Evolutionary conservation across 140 eudicot species (phyloP).

Genomic region (Flaveria floridana): DNA sequence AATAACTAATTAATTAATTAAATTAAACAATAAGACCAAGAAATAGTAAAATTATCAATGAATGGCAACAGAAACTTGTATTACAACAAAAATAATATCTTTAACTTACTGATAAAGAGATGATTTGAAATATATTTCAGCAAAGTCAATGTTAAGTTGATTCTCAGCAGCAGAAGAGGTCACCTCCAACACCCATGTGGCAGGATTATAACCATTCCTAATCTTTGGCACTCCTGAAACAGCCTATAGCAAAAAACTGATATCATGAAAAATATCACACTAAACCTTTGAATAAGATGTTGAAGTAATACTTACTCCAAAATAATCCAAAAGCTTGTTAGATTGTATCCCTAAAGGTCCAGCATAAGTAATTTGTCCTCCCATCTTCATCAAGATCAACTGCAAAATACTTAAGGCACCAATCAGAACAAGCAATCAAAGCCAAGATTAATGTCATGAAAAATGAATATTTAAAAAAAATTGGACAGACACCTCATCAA

Average conservation of each 20-base stretch:
- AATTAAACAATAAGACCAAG: neutral
- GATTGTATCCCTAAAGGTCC: conserved; percentile 57
- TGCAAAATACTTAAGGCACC: conserved; percentile 16
- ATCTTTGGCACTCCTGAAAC: conserved; percentile 65
- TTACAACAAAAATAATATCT: neutral
- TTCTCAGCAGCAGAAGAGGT: conserved; percentile 39
- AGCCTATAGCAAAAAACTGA: conserved; percentile 30
- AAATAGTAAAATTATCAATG: neutral
- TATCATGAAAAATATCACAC: neutral
- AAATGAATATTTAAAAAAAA: too few relatives aligned
- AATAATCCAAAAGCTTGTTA: conserved; percentile 43
- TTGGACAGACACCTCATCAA: conserved; percentile 47
- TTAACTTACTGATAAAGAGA: conserved; percentile 36
- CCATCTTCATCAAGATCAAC: conserved; percentile 52
- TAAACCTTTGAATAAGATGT: conserved; percentile 5
- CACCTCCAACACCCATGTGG: conserved; percentile 62
- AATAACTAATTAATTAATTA: neutral
- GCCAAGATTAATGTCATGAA: neutral
- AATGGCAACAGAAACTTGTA: neutral
- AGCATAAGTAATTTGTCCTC: conserved; percentile 52
- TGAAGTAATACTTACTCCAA: conserved; percentile 40
- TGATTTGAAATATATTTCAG: conserved; percentile 35
- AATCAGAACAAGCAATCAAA: conserved; percentile 27
- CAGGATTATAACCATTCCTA: conserved; percentile 52
- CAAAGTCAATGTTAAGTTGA: conserved; percentile 48